Conservation (phyloP, 164 flowering plant genomes). For the Vitis cinerea region DNA sequence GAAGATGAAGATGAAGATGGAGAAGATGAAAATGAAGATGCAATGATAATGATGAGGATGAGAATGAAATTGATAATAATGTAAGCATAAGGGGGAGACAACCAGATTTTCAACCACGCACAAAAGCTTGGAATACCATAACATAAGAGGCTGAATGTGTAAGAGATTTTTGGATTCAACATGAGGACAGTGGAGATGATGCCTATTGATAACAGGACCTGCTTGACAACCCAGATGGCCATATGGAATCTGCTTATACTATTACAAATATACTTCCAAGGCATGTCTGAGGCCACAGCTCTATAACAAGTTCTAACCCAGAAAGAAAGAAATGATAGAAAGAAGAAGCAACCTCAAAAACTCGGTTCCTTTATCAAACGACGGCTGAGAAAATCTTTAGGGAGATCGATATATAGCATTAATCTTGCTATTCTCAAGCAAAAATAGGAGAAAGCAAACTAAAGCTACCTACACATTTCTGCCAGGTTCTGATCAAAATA, state of each 20-base stretch:
- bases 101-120: constrained; percentile 12
- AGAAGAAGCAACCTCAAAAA: too few species aligned
- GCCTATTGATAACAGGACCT: constrained; percentile 11
- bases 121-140: constrained; percentile 18
- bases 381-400: neutral
- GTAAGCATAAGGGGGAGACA: constrained; percentile 26
- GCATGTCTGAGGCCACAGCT: neutral
- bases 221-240: constrained; percentile 16
- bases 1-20: constrained; percentile 14
- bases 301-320: too few species aligned
- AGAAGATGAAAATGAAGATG: constrained; percentile 7
- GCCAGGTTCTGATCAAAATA: too few species aligned
- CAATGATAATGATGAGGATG: constrained; percentile 16
- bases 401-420: neutral
- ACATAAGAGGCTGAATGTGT: neutral
- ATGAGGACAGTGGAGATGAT: constrained; percentile 11
- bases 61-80: constrained; percentile 25
- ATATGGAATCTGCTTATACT: constrained; percentile 2
- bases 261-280: neutral
- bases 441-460: too few species aligned
- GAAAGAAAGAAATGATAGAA: too few species aligned
- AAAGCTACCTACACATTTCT: too few species aligned
- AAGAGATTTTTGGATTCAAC: constrained; percentile 17
- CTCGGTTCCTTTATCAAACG: too few species aligned
- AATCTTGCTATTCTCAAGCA: too few species aligned